Evolutionary conservation across 352 stramenopile genomes (phyloP).

Genomic region (Pythium periplocum): DNA sequence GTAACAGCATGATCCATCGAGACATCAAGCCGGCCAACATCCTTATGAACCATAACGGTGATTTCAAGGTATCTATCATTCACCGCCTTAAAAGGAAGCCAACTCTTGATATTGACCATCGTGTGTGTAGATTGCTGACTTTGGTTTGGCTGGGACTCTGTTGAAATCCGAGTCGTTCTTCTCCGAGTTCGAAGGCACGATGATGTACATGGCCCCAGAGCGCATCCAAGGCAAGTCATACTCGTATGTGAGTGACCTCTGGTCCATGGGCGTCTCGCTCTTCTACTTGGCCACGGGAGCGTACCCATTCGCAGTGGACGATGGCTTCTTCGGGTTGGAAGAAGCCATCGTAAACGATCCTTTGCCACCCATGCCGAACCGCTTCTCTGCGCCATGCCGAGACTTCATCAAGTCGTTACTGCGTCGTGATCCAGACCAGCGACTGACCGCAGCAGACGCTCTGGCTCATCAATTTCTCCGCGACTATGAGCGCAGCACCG

Average conservation of each 20-base stretch:
- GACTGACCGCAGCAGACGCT: constrained; percentile 82
- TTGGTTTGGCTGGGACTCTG: constrained; percentile 70
- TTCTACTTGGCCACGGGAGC: constrained; percentile 59
- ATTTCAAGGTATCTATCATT: constrained; percentile 65
- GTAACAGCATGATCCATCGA: constrained; percentile 68
- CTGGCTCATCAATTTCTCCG: constrained; percentile 88
- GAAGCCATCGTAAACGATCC: constrained; percentile 77
- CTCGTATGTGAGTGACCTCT: constrained; percentile 72
- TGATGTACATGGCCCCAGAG: constrained; percentile 95
- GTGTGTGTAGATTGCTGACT: constrained; percentile 54
- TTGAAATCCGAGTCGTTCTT: constrained; percentile 76
- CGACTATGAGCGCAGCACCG: constrained; percentile 31
- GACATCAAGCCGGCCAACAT: constrained; percentile 92
- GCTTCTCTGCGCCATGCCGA: constrained; percentile 85
- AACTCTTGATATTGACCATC: not conserved
- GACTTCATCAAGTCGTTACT: constrained; percentile 92
- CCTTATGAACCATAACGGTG: constrained; percentile 72
- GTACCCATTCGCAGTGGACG: constrained; percentile 68
- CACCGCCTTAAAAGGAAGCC: not conserved
- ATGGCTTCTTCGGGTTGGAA: constrained; percentile 81
- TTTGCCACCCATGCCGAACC: constrained; percentile 63
- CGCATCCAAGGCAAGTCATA: constrained; percentile 87
- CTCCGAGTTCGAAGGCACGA: constrained; percentile 86
- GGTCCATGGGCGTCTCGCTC: constrained; percentile 70
- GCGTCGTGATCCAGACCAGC: constrained; percentile 71